These are phyloP conservation scores for Rhodotorula taiwanensis DNA, from an alignment of 768 basidiomycete genomes.

Conservation along the genomic window DNA sequence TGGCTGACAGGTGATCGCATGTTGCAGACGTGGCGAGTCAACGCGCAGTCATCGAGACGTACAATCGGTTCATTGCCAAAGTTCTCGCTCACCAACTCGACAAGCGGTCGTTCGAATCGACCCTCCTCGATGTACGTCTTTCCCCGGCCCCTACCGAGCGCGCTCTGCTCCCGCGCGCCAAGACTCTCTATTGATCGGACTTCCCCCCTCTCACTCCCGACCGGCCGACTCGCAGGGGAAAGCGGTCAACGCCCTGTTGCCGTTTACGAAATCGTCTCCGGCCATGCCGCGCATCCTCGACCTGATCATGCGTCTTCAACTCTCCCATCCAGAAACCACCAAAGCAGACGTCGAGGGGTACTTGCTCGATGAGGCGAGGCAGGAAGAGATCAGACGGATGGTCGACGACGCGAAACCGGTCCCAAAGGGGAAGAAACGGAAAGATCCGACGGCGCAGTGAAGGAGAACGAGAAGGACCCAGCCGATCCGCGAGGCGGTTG, in stretches of 20 bases:
- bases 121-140: constrained; percentile 67
- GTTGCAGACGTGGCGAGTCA: constrained; percentile 71
- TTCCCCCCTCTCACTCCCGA: no score
- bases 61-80: constrained; percentile 59
- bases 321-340: constrained; percentile 41
- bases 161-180: not conserved
- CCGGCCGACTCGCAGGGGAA: constrained; percentile 22
- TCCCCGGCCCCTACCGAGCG: not conserved
- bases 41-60: constrained; percentile 56
- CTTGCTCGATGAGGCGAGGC: constrained; percentile 24
- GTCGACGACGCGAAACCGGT: not conserved
- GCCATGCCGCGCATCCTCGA: constrained; percentile 22
- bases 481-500: no score
- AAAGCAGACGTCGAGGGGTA: constrained; percentile 41
- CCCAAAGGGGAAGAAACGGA: constrained; percentile 10
- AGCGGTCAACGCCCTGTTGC: constrained; percentile 17
- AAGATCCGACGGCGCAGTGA: not conserved
- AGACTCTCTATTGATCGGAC: not conserved
- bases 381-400: not conserved
- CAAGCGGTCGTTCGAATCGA: constrained; percentile 58
- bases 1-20: no score
- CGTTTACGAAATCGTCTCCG: constrained; percentile 7
- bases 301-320: constrained; percentile 21
- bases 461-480: no score
- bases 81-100: constrained; percentile 61